A percentile compares a stretch with the other conserved stretches of the same genome.
Conservation (phyloP, 106 monocot genomes). For the Ottelia alismoides region DNA sequence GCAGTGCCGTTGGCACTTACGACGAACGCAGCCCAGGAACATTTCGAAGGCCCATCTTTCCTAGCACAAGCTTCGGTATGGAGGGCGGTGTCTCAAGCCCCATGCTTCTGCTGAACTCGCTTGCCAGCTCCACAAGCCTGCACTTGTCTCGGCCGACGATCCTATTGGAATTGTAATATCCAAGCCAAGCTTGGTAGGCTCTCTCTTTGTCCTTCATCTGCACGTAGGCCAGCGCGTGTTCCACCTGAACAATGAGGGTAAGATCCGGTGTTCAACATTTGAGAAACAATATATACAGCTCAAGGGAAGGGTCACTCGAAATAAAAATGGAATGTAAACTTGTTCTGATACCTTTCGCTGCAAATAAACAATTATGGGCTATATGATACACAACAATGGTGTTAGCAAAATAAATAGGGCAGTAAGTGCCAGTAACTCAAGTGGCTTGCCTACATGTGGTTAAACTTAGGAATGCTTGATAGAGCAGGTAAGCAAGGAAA, state of each 20-base stretch:
- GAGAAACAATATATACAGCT: background rate
- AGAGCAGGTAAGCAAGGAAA: no score
- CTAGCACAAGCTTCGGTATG: slow-evolving; percentile 23
- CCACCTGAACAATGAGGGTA: slow-evolving; percentile 18
- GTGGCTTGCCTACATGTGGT: no score
- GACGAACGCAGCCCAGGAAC: slow-evolving; percentile 42
- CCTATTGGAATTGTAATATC: slow-evolving; percentile 59
- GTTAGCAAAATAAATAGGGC: no score
- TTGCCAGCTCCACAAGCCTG: slow-evolving; percentile 44
- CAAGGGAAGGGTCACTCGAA: background rate
- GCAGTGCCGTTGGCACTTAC: slow-evolving; percentile 17
- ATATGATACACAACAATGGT: no score
- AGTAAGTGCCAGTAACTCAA: no score
- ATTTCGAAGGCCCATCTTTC: slow-evolving; percentile 53
- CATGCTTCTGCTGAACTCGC: slow-evolving; percentile 76
- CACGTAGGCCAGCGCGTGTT: slow-evolving; percentile 26
- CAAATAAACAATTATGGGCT: no score
- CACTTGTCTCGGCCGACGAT: slow-evolving; percentile 36
- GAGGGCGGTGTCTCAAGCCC: slow-evolving; percentile 49
- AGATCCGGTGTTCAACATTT: no score
- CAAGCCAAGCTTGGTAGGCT: slow-evolving; percentile 82
- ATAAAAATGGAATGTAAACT: background rate
- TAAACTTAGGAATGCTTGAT: no score
- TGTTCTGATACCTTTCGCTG: no score
- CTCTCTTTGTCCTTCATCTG: slow-evolving; percentile 57